Conservation (phyloP, 2,329 filamentous ascomycete genomes). For the Exophiala sp. region DNA sequence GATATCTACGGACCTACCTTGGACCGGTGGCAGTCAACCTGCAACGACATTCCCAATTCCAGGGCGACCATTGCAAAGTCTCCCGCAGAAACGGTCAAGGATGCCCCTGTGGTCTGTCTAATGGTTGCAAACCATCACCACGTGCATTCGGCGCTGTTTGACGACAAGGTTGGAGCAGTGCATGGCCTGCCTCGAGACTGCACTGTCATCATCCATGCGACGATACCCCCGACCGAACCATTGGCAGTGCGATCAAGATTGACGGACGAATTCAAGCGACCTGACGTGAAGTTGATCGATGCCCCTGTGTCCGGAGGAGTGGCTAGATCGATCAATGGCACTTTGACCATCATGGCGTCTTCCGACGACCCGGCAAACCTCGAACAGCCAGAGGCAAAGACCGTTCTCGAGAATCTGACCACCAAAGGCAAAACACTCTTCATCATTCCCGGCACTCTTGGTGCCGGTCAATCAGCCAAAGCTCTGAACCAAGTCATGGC, state of each 20-base stretch:
- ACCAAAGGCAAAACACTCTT: conserved; percentile 55
- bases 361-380: conserved; percentile 51
- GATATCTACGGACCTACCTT: conserved; percentile 64
- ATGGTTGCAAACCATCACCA: conserved; percentile 72
- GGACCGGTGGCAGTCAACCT: conserved; percentile 57
- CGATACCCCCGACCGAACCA: conserved; percentile 62
- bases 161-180: conserved; percentile 46
- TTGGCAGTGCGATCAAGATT: conserved; percentile 56
- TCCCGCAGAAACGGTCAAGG: conserved; percentile 53
- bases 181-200: conserved; percentile 51
- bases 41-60: conserved; percentile 55
- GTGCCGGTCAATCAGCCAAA: conserved; percentile 58
- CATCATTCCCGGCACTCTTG: conserved; percentile 55
- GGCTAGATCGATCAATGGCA: conserved; percentile 62
- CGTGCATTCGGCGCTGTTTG: conserved; percentile 60
- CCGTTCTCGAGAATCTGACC: conserved; percentile 59
- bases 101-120: conserved; percentile 36
- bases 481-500: conserved; percentile 60
- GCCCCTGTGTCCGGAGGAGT: conserved; percentile 67
- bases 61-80: conserved; percentile 56
- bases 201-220: conserved; percentile 62
- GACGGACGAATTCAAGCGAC: conserved; percentile 46
- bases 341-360: conserved; percentile 69
- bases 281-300: conserved; percentile 63
- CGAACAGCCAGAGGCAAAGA: conserved; percentile 45